These are phyloP conservation scores for Ampelocalamus luodianensis DNA, from an alignment of 176 grass and related monocot genomes.

Conservation along the genomic window DNA sequence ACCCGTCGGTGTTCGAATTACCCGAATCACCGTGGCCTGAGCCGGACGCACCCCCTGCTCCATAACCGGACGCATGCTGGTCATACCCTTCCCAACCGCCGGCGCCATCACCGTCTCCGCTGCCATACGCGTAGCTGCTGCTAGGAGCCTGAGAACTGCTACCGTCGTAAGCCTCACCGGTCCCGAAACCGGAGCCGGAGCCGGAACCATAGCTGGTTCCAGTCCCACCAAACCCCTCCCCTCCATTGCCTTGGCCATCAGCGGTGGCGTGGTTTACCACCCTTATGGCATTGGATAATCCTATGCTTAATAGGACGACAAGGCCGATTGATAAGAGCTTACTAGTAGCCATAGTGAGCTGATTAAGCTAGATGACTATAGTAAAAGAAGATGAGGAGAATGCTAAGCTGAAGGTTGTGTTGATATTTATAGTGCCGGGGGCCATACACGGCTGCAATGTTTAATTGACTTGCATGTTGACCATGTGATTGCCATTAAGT, in stretches of 20 bases:
- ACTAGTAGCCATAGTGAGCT: background rate
- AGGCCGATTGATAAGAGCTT: slow-evolving; percentile 20
- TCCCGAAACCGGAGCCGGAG: background rate
- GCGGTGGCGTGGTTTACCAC: slow-evolving; percentile 22
- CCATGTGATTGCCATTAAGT: background rate
- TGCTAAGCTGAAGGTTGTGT: background rate
- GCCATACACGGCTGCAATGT: background rate
- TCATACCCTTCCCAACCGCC: background rate
- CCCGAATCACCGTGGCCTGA: background rate
- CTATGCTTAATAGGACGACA: slow-evolving; percentile 12
- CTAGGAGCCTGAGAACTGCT: background rate
- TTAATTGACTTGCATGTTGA: background rate
- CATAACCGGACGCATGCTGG: background rate
- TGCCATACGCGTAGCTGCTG: background rate
- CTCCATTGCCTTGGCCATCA: slow-evolving; percentile 14
- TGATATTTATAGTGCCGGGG: slow-evolving; percentile 9
- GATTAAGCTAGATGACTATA: background rate
- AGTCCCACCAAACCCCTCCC: background rate
- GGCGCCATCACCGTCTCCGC: background rate
- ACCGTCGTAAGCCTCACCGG: background rate
- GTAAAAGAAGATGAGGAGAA: background rate
- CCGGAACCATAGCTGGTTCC: slow-evolving; percentile 16
- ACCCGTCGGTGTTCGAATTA: background rate
- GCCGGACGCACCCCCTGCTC: background rate
- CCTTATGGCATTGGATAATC: slow-evolving; percentile 30